Base-by-base conservation (phyloP, 2,329 filamentous ascomycete species). In the Phaeosphaeria sp. region DNA sequence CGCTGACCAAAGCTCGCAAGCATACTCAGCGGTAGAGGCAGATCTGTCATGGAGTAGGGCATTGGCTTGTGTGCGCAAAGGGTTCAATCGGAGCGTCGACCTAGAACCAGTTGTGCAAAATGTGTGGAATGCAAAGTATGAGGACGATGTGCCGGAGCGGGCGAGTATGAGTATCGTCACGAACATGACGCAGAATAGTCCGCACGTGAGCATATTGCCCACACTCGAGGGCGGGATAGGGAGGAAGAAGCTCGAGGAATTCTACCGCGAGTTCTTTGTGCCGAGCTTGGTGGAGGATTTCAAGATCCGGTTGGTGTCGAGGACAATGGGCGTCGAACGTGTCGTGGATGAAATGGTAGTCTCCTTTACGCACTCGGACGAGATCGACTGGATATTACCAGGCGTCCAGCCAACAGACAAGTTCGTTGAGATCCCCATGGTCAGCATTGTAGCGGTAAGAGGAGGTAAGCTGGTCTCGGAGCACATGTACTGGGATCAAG, bases 401-500 rank as follows among this genome's bases (percentile, higher is more conserved):
- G 84, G 81, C 0, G 80, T 88, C 0, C 79, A 83, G 21, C 78
- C 86, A 4, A 88, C 85, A 2, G 77, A 83, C 59, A 85, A 82
- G 55, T 72, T 74, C n/a, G 83, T 87, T 2, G 80, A 87, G 64
- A 76, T 88, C 22, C 78, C 84, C 2, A 66, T 87, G 30, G 83
- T 87, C 25, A 84, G 81, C 52, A 80, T 88, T 11, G 83, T 87
- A 4, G 79, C 79, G 40, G 74, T 87, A 17, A 77, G 83, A 33
- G 83, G 80, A 1, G 83, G 81, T 0, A 84, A 82, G 63, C 71
- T 87, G 17, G 82, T 80, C 51, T 82, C 83, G 1, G 85, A 87
- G 68, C 83, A 86, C 59, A 76, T 86, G 56, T 86, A 87, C 64
- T 87, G 85, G 85, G 85, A 87, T 55, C 84, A 87, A 61, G 85